These are phyloP conservation scores for Roridomyces roridus DNA, from an alignment of 768 basidiomycete species.

Conservation along the genomic window DNA sequence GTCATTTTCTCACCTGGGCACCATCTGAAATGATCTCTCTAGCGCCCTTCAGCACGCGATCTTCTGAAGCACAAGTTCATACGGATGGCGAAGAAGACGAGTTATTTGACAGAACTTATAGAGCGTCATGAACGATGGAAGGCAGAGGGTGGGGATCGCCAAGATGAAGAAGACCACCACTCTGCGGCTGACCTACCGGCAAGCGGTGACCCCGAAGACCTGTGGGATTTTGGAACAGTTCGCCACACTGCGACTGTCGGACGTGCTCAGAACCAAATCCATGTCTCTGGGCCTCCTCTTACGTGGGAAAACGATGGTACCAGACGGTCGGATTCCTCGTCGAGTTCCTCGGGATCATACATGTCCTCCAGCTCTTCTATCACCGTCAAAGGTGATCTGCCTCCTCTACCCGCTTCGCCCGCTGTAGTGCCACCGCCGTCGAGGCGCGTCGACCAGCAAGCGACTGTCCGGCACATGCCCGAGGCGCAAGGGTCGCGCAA, in stretches of 20 bases:
- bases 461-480: constrained; percentile 69
- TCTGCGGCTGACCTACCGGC: constrained; percentile 60
- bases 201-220: constrained; percentile 72
- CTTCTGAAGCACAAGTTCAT: constrained; percentile 97
- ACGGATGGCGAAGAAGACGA: constrained; percentile 92
- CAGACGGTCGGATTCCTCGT: constrained; percentile 49
- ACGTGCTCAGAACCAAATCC: constrained; percentile 61
- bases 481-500: constrained; percentile 29
- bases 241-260: constrained; percentile 81
- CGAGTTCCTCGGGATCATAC: constrained; percentile 39
- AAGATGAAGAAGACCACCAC: constrained; percentile 73
- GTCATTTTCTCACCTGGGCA: not conserved
- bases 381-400: constrained; percentile 63
- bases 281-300: constrained; percentile 68
- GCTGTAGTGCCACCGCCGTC: constrained; percentile 33
- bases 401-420: constrained; percentile 56
- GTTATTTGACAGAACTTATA: constrained; percentile 93
- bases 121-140: constrained; percentile 95
- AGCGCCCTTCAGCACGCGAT: constrained; percentile 96
- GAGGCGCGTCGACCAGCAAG: constrained; percentile 59
- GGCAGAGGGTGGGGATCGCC: constrained; percentile 82
- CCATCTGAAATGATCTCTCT: constrained; percentile 25
- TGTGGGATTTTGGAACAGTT: constrained; percentile 99
- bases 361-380: constrained; percentile 50
- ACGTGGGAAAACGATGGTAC: constrained; percentile 83